Base-by-base conservation (phyloP, 495 filamentous ascomycete genomes). In the Hypoxylon fuscum region DNA sequence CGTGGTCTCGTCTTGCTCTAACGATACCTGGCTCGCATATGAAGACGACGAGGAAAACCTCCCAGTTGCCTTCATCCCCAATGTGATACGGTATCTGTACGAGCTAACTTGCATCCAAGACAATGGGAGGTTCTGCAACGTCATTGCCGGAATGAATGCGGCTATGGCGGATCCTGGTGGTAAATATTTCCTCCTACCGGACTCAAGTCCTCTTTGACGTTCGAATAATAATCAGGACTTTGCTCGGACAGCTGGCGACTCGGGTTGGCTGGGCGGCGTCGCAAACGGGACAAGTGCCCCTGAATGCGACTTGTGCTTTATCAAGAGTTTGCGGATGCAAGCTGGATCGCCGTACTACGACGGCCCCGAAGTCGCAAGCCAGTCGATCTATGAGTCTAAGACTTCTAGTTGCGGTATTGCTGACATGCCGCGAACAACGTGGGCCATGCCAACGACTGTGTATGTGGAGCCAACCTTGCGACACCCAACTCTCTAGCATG, bases 381-480 rank as follows among this genome's bases (percentile, higher is more conserved):
- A 22, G 25, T 67, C 58, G 21, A 21, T 55, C 9, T 61, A 67
- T 18, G 38, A 66, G 38, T 55, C 53, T 15, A 55, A 56, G 38
- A 68, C 65, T 17, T 61, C 55, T 10, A 68, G 65, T 31, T 68
- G 65, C 34, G 40, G 53, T 20, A 56, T 65, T 10, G 43, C 54
- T 9, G 43, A 41, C 7, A 12, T 29, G 22, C 37, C 37, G 3
- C 37, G 1, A 9, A 41, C 37, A 9, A 34, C 27, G 27, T 31
- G 27, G 27, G 27, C 27, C 27, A 31, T 31, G 27, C 27, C 27
- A 31, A 31, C 27, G 27, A 31, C 27, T 5, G 27, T 31, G 27
- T 31, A 31, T 31, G 27, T 31, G 27, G 27, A 31, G 10, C 4
- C 27, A 31, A 31, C 27, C 27, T 31, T 10, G 27, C 27, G 27